phyloP scores from a whole-genome alignment of 805 yeast species.

The Ogataea pignaliae region DNA sequence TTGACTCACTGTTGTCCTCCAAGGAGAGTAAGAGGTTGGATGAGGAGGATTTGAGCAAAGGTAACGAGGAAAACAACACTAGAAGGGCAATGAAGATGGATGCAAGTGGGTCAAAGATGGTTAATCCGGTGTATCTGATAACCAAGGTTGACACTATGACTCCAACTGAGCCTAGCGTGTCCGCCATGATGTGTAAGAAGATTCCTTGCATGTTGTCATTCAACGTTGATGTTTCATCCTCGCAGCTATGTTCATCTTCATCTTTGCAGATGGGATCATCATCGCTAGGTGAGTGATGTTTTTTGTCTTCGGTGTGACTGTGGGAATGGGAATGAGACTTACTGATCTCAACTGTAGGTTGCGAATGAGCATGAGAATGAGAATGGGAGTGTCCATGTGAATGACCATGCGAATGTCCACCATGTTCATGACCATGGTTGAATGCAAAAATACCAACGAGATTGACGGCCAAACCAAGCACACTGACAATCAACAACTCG shows the following conservation, averaged over 20 bases:
- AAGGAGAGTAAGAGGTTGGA: constrained; percentile 64
- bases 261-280: constrained; percentile 34
- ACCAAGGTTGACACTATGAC: constrained; percentile 87
- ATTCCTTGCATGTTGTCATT: constrained; percentile 88
- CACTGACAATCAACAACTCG: constrained; percentile 80
- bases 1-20: constrained; percentile 47
- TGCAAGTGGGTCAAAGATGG: constrained; percentile 89
- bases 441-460: constrained; percentile 92
- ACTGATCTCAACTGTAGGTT: too few relatives aligned
- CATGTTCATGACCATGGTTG: constrained; percentile 70
- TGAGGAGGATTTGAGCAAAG: constrained; percentile 78
- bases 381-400: constrained; percentile 23
- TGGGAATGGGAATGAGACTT: too few relatives aligned
- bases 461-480: constrained; percentile 81
- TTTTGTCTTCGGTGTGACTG: constrained; percentile 7
- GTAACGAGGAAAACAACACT: constrained; percentile 78
- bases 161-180: constrained; percentile 94
- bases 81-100: constrained; percentile 81
- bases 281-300: constrained; percentile 4
- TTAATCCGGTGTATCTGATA: constrained; percentile 60
- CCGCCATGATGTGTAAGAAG: constrained; percentile 90
- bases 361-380: constrained; percentile 23
- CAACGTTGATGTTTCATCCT: constrained; percentile 12
- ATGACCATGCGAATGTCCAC: constrained; percentile 36
- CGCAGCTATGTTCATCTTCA: constrained; percentile 34